These are phyloP conservation scores for Claviceps africana DNA, from an alignment of 2,329 filamentous ascomycete genomes.

Conservation along the genomic window DNA sequence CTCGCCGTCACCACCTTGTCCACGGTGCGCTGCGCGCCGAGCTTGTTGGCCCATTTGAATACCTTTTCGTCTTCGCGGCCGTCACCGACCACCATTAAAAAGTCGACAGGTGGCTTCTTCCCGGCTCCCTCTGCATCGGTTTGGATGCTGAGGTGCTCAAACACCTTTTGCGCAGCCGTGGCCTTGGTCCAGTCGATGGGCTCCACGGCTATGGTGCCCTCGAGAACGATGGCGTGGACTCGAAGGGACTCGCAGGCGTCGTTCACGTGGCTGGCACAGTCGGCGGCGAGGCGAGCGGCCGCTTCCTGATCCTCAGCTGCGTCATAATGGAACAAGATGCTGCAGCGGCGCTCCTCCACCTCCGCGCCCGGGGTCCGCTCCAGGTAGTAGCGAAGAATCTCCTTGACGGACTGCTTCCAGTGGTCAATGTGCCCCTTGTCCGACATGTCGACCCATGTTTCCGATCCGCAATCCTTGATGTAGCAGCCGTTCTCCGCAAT, in stretches of 20 bases:
- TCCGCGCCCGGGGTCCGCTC: constrained; percentile 79
- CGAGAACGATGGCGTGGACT: constrained; percentile 70
- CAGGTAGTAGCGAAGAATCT: constrained; percentile 77
- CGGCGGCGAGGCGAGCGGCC: constrained; percentile 67
- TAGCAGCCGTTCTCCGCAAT: constrained; percentile 95
- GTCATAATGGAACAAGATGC: constrained; percentile 80
- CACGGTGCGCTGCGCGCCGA: constrained; percentile 45
- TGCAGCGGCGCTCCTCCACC: constrained; percentile 85
- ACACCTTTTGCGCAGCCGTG: constrained; percentile 64
- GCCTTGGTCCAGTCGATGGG: constrained; percentile 78
- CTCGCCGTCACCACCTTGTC: constrained; percentile 72
- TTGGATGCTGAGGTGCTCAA: constrained; percentile 39
- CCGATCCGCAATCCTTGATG: constrained; percentile 54
- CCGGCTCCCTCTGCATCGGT: constrained; percentile 13
- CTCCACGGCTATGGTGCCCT: constrained; percentile 72
- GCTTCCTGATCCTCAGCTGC: constrained; percentile 62
- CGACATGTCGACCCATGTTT: constrained; percentile 65
- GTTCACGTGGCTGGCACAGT: constrained; percentile 91
- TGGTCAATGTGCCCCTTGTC: constrained; percentile 53
- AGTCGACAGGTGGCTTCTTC: constrained; percentile 49
- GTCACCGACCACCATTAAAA: constrained; percentile 79
- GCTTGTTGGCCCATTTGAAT: constrained; percentile 82
- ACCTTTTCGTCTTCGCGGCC: constrained; percentile 88
- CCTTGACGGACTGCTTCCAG: constrained; percentile 75
- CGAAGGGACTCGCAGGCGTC: constrained; percentile 74